phyloP scores from a whole-genome alignment of 805 yeast genomes.

The Pichia exigua region DNA sequence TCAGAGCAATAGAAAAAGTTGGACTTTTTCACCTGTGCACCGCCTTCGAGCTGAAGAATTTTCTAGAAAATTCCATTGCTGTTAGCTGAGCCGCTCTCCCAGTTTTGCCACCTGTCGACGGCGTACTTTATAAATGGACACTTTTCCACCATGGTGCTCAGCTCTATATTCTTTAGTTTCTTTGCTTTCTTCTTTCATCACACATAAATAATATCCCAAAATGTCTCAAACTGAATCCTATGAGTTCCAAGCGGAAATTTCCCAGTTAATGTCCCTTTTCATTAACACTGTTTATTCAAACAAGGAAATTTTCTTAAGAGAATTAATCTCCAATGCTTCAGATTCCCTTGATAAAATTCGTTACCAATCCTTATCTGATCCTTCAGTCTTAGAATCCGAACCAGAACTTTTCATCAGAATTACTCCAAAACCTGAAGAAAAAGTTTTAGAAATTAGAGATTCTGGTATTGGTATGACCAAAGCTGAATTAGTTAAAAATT shows the following conservation, averaged over 20 bases:
- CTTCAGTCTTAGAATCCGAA: conserved; percentile 85
- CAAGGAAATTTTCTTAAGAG: conserved; percentile 99
- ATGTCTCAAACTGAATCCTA: conserved; percentile 59
- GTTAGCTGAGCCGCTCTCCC: neutral
- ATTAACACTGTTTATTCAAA: conserved; percentile 99
- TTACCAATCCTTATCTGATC: conserved; percentile 91
- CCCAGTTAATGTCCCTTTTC: conserved; percentile 99
- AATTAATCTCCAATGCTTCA: conserved; percentile 95
- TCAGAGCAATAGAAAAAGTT: too few species aligned
- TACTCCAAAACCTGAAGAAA: conserved; percentile 92
- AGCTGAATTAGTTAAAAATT: conserved; percentile 96
- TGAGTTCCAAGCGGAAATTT: conserved; percentile 99
- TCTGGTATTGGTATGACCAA: conserved; percentile 99
- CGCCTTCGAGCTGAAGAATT: neutral
- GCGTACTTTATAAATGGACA: neutral
- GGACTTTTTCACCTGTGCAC: neutral
- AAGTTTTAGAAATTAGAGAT: conserved; percentile 94
- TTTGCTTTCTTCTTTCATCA: neutral
- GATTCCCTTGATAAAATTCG: conserved; percentile 99
- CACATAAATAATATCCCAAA: conserved; percentile 2
- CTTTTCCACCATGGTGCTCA: neutral
- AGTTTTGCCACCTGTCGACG: neutral
- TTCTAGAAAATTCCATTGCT: neutral
- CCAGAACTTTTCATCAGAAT: conserved; percentile 96
- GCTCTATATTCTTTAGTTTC: neutral